Base-by-base conservation (phyloP, 2,329 filamentous ascomycete species). In the Penicillium capsulatum region DNA sequence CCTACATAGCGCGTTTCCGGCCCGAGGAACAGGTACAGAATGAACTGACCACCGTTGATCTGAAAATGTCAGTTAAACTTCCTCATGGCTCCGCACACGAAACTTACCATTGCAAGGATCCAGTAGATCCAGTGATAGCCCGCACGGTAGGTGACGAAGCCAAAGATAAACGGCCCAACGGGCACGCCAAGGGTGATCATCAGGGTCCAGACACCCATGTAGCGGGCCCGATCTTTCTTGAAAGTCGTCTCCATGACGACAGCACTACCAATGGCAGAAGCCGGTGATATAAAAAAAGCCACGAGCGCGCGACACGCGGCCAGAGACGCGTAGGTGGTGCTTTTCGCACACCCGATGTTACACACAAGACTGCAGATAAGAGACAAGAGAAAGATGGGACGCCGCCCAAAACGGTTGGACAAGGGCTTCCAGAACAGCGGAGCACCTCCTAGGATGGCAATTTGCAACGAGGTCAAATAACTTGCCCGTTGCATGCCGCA, bases 41-140 rank as follows among this genome's bases (percentile, higher is more conserved):
- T 57, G 45, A 81, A 70, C 47, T 81, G 77, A 4, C 68, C 69
- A 34, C 67, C 74, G 41, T 81, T 80, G 50, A 71, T 72, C 72
- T 76, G 36, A 24, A 28, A 6, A 14, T 28, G 11, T 4, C 26
- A 28, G 10, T 6, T 22, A 7, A 28, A 14, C 13, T 14, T 4
- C n/a, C 26, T n/a, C 9, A 11, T 28, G 26, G 26, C 13, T 7
- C 10, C 9, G 6, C n/a, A 6, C 4, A 11, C 5, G 26, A n/a
- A 19, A 37, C 66, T 61, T 52, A 76, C 72, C 27, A 80, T 79
- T 4, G 75, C 74, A 7, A 80, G 62, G 16, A 74, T 70, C 69
- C 72, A 80, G 58, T 75, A 80, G 31, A 80, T 78, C 77, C 77
- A 80, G 7, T 71, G 65, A 42, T 75, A 79, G 0, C 74, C 72